phyloP scores from a whole-genome alignment of 495 filamentous ascomycete species.

The Usnea hakonensis region DNA sequence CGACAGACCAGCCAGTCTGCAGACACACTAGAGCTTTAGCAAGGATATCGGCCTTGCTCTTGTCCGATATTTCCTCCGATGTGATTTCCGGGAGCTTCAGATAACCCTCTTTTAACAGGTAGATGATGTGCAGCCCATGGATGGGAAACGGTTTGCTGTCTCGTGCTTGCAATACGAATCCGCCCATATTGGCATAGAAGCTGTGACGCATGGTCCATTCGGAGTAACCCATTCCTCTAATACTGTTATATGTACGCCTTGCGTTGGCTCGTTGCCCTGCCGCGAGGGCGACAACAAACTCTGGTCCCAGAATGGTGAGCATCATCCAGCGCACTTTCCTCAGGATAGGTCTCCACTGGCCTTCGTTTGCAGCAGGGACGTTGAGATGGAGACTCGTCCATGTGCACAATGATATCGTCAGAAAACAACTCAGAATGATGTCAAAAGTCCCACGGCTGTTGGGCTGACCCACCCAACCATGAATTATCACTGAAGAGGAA shows the following conservation, averaged over 20 bases:
- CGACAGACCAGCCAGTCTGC: constrained; percentile 29
- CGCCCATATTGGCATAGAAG: constrained; percentile 33
- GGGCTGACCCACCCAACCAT: constrained; percentile 23
- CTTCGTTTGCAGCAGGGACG: constrained; percentile 21
- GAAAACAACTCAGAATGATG: constrained; percentile 19
- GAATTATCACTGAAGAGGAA: neutral
- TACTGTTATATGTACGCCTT: constrained; percentile 1
- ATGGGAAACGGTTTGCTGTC: constrained; percentile 22
- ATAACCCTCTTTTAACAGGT: constrained; percentile 19
- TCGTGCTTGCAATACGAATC: constrained; percentile 24
- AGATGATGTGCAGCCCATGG: constrained; percentile 21
- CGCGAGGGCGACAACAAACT: constrained; percentile 21
- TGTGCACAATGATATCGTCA: constrained; percentile 25
- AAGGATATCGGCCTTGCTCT: constrained; percentile 26
- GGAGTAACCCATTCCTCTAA: constrained; percentile 11
- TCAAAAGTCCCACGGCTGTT: constrained; percentile 20
- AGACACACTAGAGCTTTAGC: constrained; percentile 28
- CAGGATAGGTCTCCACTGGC: constrained; percentile 1
- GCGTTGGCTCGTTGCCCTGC: constrained; percentile 20
- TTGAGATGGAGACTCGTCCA: constrained; percentile 24
- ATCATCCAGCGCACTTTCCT: constrained; percentile 22
- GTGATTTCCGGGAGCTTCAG: constrained; percentile 22
- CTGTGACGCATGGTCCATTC: constrained; percentile 29
- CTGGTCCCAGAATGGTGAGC: constrained; percentile 21
- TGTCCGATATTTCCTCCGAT: constrained; percentile 18